Conservation (phyloP, 2,329 filamentous ascomycete species). For the Neonectria ditissima region DNA sequence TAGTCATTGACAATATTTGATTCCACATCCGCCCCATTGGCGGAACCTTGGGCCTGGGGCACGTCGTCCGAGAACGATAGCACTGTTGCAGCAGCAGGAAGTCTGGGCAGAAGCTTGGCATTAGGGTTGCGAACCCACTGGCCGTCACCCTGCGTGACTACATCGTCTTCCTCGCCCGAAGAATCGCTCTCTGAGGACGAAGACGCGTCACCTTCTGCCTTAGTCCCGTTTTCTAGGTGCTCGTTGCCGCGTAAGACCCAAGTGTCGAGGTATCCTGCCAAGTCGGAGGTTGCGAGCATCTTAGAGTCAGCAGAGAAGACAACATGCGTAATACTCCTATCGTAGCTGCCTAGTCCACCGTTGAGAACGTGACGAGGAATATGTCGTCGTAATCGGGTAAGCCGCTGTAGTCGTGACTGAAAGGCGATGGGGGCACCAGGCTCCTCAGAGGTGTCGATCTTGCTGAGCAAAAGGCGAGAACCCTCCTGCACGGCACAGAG, state of each 20-base stretch:
- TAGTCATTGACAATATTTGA: slow-evolving; percentile 57
- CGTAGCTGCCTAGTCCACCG: slow-evolving; percentile 79
- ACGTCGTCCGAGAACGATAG: slow-evolving; percentile 73
- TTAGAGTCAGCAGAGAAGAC: slow-evolving; percentile 85
- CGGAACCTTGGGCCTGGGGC: slow-evolving; percentile 46
- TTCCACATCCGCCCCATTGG: slow-evolving; percentile 41
- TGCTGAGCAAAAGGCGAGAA: slow-evolving; percentile 65
- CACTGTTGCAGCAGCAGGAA: slow-evolving; percentile 73
- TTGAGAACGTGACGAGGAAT: slow-evolving; percentile 67
- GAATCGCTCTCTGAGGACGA: slow-evolving; percentile 55
- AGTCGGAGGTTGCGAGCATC: slow-evolving; percentile 81
- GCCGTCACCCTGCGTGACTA: slow-evolving; percentile 55
- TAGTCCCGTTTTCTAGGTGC: slow-evolving; percentile 47
- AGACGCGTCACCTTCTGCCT: slow-evolving; percentile 49
- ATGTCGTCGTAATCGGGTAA: slow-evolving; percentile 65
- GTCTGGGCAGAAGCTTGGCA: slow-evolving; percentile 75
- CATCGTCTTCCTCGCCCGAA: slow-evolving; percentile 59
- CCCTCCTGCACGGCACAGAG: slow-evolving; percentile 73
- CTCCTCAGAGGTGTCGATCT: slow-evolving; percentile 37
- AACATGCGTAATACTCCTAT: slow-evolving; percentile 78
- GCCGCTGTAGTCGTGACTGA: slow-evolving; percentile 55
- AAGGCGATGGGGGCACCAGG: slow-evolving; percentile 42
- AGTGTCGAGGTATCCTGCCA: slow-evolving; percentile 87
- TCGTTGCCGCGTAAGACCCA: slow-evolving; percentile 75
- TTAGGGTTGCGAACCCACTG: slow-evolving; percentile 82